phyloP scores from a whole-genome alignment of 495 filamentous ascomycete genomes.

The Podospora fimiseda region DNA sequence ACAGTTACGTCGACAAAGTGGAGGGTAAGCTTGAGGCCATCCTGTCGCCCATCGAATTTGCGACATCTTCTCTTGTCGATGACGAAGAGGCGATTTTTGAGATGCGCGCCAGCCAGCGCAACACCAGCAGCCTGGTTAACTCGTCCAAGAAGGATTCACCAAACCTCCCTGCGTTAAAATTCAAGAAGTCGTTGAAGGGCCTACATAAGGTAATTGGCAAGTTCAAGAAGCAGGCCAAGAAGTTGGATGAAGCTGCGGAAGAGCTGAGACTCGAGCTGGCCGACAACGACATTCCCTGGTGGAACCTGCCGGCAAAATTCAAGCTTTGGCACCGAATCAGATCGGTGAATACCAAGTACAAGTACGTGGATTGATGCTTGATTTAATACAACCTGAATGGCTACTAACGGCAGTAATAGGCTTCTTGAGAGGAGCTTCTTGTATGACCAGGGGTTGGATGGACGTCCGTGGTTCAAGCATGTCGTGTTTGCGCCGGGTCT shows the following conservation, averaged over 20 bases:
- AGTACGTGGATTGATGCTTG: too few relatives aligned
- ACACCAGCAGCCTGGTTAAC: constrained; percentile 28
- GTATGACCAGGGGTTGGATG: constrained; percentile 71
- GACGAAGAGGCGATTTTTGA: constrained; percentile 44
- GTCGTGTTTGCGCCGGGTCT: constrained; percentile 80
- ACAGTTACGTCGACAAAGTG: constrained; percentile 58
- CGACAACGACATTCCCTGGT: constrained; percentile 69
- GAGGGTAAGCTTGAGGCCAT: constrained; percentile 50
- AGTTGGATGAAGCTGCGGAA: constrained; percentile 55
- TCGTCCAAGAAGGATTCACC: constrained; percentile 2
- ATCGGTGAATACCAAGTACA: constrained; percentile 62
- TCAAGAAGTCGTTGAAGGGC: constrained; percentile 27
- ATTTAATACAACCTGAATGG: too few relatives aligned
- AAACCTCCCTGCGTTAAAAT: not conserved
- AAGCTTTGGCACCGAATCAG: constrained; percentile 57
- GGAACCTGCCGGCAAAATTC: constrained; percentile 65
- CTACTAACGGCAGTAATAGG: too few relatives aligned
- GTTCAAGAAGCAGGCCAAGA: constrained; percentile 50
- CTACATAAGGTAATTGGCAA: constrained; percentile 13
- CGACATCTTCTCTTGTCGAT: constrained; percentile 25
- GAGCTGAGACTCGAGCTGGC: constrained; percentile 57
- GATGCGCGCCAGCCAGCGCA: constrained; percentile 47
- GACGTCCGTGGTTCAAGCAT: constrained; percentile 89
- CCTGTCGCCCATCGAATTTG: constrained; percentile 1
- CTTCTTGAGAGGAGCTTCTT: constrained; percentile 80